Percentiles rank a stretch among this genome's conserved stretches.
phyloP scores from a whole-genome alignment of 805 yeast genomes.

The Aciculoconidium aculeatum region DNA sequence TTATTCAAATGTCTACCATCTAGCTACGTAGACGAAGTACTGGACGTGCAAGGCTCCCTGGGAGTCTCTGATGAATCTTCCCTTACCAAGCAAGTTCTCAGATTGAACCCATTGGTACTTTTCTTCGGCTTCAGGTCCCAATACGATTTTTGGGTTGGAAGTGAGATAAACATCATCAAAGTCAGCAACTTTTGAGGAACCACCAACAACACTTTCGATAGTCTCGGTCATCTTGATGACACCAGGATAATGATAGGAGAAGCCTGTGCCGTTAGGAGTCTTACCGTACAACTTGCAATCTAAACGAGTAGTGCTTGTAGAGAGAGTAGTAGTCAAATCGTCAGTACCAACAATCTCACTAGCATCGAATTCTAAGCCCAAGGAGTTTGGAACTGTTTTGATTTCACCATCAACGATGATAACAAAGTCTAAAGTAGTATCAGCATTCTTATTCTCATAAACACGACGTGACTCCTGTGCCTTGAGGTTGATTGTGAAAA shows the following conservation, averaged over 20 bases:
- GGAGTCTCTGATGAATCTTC: constrained; percentile 49
- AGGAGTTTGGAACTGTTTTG: constrained; percentile 23
- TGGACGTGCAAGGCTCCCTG: constrained; percentile 46
- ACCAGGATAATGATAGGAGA: constrained; percentile 44
- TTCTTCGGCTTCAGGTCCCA: constrained; percentile 37
- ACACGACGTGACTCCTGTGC: constrained; percentile 16
- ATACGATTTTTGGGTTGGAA: constrained; percentile 38
- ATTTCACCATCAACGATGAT: constrained; percentile 23
- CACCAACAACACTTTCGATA: constrained; percentile 28
- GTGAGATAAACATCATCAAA: constrained; percentile 47
- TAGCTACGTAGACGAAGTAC: constrained; percentile 41
- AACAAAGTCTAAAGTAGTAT: constrained; percentile 17
- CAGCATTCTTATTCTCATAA: constrained; percentile 11
- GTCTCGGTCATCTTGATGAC: constrained; percentile 34
- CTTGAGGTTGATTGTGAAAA: constrained; percentile 24
- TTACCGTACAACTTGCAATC: constrained; percentile 48
- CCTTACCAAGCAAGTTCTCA: constrained; percentile 51
- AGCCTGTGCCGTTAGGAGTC: constrained; percentile 38
- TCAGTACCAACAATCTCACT: constrained; percentile 38
- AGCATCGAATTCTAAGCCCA: constrained; percentile 28
- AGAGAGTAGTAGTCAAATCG: constrained; percentile 35
- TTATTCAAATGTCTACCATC: constrained; percentile 3
- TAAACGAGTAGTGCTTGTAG: constrained; percentile 23
- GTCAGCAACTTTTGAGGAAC: constrained; percentile 23
- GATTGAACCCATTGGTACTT: constrained; percentile 46